Base-by-base conservation (phyloP, 441 rosid species). In the Gossypium laxum region DNA sequence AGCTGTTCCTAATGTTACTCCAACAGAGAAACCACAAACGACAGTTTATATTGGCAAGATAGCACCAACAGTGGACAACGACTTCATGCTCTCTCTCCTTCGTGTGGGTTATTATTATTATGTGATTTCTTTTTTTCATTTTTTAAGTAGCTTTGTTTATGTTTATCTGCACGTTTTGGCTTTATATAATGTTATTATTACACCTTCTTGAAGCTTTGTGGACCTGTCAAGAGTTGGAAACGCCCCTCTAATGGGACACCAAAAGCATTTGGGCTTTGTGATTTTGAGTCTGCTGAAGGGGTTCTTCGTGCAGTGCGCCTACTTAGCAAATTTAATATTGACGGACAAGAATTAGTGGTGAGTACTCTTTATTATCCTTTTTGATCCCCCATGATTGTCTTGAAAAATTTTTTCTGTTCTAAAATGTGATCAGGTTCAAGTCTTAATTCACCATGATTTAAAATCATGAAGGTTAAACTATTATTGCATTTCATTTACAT, bases 11-110 rank as follows among this genome's bases (percentile, higher is more conserved):
- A 80, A 80, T 0, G 79, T 81, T 52, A 80, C 96, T 38, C 91
- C 91, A 6, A 83, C 86, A 11, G 97, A 92, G 83, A 92, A 90
- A 82, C 98, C 98, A 45, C 98, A 92, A 79, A 92, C 97, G 51
- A 92, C 96, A 17, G 91, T 94, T 76, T 94, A 92, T 83, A 85
- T 94, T 78, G 98, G 98, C 85, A 92, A 92, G 89, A 94, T 94
- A 79, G 88, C 97, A 34, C 75, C 91, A 61, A 79, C 92, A 11
- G 96, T 89, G 60, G 96, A 89, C 76, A 89, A 91, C 86, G 96
- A 92, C 65, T 90, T 89, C 76, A 90, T 94, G 88, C 86, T 87
- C 48, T 81, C 97, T 66, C 78, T 90, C 54, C 96, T 94, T 69
- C 85, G 47, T 19, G 61, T 77, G 18, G 18, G 74, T 24, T 26